Evolutionary conservation across 306 rosid genomes (phyloP), one percentile per base, ranked within the genome.

Genomic region (Luffa aegyptiaca): DNA sequence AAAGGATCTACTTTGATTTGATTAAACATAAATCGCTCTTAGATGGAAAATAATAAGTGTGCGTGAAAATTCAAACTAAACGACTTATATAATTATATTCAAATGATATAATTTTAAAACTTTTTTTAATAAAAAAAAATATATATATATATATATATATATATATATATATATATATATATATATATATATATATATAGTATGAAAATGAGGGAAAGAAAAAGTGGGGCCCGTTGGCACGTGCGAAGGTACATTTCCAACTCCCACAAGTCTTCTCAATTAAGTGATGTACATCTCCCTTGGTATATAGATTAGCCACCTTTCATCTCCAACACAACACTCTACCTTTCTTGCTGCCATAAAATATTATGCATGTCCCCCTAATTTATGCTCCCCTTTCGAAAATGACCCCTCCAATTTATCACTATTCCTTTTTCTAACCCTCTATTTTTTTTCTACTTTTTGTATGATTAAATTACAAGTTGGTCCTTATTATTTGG

Each of bases 321-420:
- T 70, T 45, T 70, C 76, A 70, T 70, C 37, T n/a, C 37, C 73
- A 70, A 70, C 76, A n/a, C 75, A 70, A 70, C 76, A 21, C 11
- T 36, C 10, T 42, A 70, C 76, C 76, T 70, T 70, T 70, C 56
- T 70, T 45, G 11, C 39, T 10, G 10, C 76, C 76, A 20, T 70
- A 20, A 70, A 70, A 70, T 70, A 70, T 21, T 45, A 45, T 42
- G 17, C 18, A 44, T 70, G 39, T 70, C 36, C 36, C 74, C 75
- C 37, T 18, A 70, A 20, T 44, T 70, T 70, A 42, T 44, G 17
- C 17, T 44, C 51, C 31, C 37, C 2, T 51, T 58, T 66, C 5
- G 14, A 39, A 59, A 21, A 59, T 59, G 65, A 59, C 70, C 70
- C 70, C 70, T 63, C 36, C 3, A 63, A 0, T 63, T 63, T 13